A percentile compares a stretch with the other conserved stretches of the same genome.
phyloP scores from a whole-genome alignment of 1,139 yeast species.

The Suhomyces choctaworum region DNA sequence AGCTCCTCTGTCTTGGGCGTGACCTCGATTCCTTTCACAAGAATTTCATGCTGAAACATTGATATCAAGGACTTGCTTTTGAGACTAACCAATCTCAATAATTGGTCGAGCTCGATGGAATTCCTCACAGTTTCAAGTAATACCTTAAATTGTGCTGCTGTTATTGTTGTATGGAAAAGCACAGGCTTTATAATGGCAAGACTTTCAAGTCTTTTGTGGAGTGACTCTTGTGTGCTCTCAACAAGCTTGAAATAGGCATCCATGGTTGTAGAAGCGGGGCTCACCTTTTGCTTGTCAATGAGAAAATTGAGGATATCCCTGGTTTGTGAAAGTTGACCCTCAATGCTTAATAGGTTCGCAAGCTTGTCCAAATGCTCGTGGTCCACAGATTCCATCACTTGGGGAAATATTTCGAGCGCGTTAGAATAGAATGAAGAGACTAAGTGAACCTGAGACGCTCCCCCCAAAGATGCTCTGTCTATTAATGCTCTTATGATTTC shows the following conservation, averaged over 20 bases:
- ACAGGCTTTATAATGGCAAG: slow-evolving; percentile 33
- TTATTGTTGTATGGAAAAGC: slow-evolving; percentile 27
- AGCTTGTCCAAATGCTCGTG: slow-evolving; percentile 28
- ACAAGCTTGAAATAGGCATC: slow-evolving; percentile 19
- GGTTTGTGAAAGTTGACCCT: slow-evolving; percentile 23
- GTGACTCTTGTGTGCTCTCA: background rate
- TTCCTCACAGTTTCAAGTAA: slow-evolving; percentile 27
- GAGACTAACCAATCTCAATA: slow-evolving; percentile 24
- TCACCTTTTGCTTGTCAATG: slow-evolving; percentile 18
- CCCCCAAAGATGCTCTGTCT: background rate
- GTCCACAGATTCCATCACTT: slow-evolving; percentile 16
- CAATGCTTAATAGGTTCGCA: slow-evolving; percentile 24
- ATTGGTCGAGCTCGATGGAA: slow-evolving; percentile 33
- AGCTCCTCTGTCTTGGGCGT: slow-evolving; percentile 4
- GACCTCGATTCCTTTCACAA: slow-evolving; percentile 15
- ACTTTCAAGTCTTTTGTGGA: slow-evolving; percentile 21
- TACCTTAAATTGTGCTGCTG: slow-evolving; percentile 21
- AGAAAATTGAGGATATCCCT: slow-evolving; percentile 21
- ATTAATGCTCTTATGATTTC: slow-evolving; percentile 5
- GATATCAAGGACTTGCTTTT: slow-evolving; percentile 15
- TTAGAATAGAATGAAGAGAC: slow-evolving; percentile 9
- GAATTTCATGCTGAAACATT: slow-evolving; percentile 15
- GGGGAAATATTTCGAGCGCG: slow-evolving; percentile 3
- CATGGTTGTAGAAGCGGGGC: slow-evolving; percentile 32
- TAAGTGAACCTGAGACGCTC: background rate